Base-by-base conservation (phyloP, 306 rosid species). In the Erythrophleum fordii region DNA sequence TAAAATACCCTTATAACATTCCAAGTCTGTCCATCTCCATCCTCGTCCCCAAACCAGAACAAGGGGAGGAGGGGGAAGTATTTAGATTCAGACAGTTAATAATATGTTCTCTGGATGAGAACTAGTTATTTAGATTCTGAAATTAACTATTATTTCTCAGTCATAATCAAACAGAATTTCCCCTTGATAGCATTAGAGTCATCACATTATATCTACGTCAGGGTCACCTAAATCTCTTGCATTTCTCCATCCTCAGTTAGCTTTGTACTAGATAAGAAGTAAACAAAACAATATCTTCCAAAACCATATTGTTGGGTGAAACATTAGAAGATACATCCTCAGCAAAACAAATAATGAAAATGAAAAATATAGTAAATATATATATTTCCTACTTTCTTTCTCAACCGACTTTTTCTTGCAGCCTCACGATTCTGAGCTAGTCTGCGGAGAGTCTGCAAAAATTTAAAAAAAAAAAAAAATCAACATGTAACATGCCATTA, bases 401-500 rank as follows among this genome's bases (percentile, higher is more conserved):
- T 87, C 88, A 93, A 45, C 42, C 98, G 89, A 46, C 98, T 93
- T 89, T 93, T 93, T 74, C 98, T 88, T 18, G 98, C 98, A 42
- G 98, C 98, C 84, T 93, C 98, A 18, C 98, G 93, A 82, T 93
- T 93, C 84, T 93, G 98, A 68, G 98, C 97, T 46, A 93, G 93
- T 85, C 98, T 84, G 8, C 98, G 94, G 28, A 91, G 96, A 72
- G 87, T 88, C 98, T 93, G 92, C 84, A 83, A 77, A 6, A 82
- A 80, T 76, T 29, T 22, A 56, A 56, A 11, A 10, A 56, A 56
- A 56, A 11, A 10, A 56, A 80, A 31, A 53, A 48, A 78, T 77
- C 56, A 83, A 41, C 44, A 81, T 37, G 68, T 39, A 26, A 68
- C 65, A 61, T 61, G 23, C 67, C 20, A 77, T 26, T 12, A 46